Conservation (phyloP, 495 filamentous ascomycete species). For the Penicillium samsonianum region DNA sequence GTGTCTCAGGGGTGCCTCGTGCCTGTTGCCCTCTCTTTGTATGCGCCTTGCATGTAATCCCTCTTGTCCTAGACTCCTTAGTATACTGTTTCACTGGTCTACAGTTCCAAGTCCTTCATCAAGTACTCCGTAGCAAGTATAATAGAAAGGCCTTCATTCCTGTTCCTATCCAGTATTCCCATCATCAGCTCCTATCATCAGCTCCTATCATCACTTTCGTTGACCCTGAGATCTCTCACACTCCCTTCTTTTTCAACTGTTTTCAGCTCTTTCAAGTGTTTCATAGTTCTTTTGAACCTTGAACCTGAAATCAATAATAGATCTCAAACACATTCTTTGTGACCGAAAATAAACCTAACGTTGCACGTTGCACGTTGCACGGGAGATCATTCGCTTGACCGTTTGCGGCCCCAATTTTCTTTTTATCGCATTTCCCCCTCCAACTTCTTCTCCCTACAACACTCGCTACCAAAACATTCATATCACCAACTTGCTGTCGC, state of each 20-base stretch:
- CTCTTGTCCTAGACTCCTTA: slow-evolving; percentile 17
- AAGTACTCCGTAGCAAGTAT: slow-evolving; percentile 7
- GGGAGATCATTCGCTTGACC: slow-evolving; percentile 34
- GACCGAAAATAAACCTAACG: slow-evolving; percentile 16
- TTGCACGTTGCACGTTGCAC: slow-evolving; percentile 24
- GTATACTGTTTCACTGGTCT: slow-evolving; percentile 28
- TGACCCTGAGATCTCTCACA: slow-evolving; percentile 1
- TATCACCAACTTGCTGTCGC: slow-evolving; percentile 26
- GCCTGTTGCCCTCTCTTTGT: slow-evolving; percentile 10
- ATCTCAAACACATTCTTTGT: slow-evolving; percentile 9
- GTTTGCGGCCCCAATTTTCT: slow-evolving; percentile 31
- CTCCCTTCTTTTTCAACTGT: slow-evolving; percentile 5
- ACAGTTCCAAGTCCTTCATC: background rate
- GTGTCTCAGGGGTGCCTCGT: slow-evolving; percentile 29
- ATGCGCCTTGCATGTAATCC: slow-evolving; percentile 12
- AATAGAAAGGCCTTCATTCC: slow-evolving; percentile 19
- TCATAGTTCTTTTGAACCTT: background rate
- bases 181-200: background rate
- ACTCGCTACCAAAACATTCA: slow-evolving; percentile 19
- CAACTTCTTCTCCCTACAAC: slow-evolving; percentile 29
- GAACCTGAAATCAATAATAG: background rate
- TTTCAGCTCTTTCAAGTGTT: background rate
- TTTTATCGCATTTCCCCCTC: slow-evolving; percentile 29
- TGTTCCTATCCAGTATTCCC: background rate
- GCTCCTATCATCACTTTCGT: slow-evolving; percentile 15